Conservation (phyloP, 345 rosid species). For the Melaleuca quinquenervia region DNA sequence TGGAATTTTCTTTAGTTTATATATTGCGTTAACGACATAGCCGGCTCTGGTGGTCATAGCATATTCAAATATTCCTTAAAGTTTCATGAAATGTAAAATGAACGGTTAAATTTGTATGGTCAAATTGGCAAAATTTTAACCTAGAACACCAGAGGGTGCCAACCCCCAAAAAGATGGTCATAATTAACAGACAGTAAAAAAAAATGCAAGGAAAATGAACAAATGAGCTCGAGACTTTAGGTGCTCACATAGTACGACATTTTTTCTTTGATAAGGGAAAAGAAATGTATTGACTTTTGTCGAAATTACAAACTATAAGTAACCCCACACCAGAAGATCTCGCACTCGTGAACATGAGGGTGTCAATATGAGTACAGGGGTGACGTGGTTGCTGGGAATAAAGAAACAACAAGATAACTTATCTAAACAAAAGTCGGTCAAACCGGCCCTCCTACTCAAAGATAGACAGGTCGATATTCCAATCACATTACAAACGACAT, state of each 20-base stretch:
- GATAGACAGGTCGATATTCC: no score
- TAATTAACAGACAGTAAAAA: neutral
- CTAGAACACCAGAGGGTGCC: neutral
- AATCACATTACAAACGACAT: no score
- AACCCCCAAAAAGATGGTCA: neutral
- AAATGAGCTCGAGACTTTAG: neutral
- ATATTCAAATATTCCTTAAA: neutral
- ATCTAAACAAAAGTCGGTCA: no score
- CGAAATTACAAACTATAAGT: no score
- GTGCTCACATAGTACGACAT: neutral
- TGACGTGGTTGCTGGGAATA: no score
- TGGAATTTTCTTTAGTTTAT: neutral
- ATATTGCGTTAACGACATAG: neutral
- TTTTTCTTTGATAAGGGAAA: no score
- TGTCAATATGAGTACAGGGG: no score
- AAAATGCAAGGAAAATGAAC: neutral
- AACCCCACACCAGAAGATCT: no score
- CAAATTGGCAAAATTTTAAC: neutral
- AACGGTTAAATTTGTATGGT: neutral
- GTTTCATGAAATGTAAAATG: neutral
- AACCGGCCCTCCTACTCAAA: no score
- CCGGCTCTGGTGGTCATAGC: neutral
- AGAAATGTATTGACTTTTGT: no score
- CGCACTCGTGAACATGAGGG: no score
- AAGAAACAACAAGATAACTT: no score